Evolutionary conservation across 805 yeast genomes (phyloP).

Genomic region (Saccharomyces mikatae): DNA sequence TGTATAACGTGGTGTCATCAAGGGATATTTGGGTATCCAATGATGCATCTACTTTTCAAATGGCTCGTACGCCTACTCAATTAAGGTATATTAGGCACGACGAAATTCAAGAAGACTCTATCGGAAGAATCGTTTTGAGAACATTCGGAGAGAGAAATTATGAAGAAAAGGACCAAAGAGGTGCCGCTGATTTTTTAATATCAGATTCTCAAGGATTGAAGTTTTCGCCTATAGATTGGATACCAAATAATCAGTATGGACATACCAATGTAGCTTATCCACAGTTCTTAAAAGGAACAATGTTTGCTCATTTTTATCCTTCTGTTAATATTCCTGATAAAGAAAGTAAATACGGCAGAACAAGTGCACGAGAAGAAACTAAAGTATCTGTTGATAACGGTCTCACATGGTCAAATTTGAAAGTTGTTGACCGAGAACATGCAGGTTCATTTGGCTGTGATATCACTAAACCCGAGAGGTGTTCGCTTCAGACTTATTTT

Average conservation of each 20-base stretch:
- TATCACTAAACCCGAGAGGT: slow-evolving; percentile 34
- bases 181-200: slow-evolving; percentile 13
- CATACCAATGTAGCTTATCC: slow-evolving; percentile 2
- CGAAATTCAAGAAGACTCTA: slow-evolving; percentile 16
- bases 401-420: slow-evolving; percentile 41
- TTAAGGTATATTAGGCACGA: slow-evolving; percentile 22
- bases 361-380: slow-evolving; percentile 19
- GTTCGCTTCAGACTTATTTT: slow-evolving; percentile 39
- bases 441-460: slow-evolving; percentile 23
- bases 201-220: slow-evolving; percentile 30
- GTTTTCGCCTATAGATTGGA: slow-evolving; percentile 16
- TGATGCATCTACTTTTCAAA: slow-evolving; percentile 37
- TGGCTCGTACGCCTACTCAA: slow-evolving; percentile 34
- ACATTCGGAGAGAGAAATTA: slow-evolving; percentile 5
- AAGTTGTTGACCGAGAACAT: slow-evolving; percentile 36
- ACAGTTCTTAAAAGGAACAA: slow-evolving; percentile 17
- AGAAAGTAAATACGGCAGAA: background rate
- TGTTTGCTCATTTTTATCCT: slow-evolving; percentile 6
- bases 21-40: slow-evolving; percentile 36
- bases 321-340: background rate
- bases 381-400: slow-evolving; percentile 48
- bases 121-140: slow-evolving; percentile 23
- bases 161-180: background rate
- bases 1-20: slow-evolving; percentile 22
- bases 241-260: slow-evolving; percentile 3